These are phyloP conservation scores for Graphium sp. DNA, from an alignment of 2,329 filamentous ascomycete species.

Conservation along the genomic window DNA sequence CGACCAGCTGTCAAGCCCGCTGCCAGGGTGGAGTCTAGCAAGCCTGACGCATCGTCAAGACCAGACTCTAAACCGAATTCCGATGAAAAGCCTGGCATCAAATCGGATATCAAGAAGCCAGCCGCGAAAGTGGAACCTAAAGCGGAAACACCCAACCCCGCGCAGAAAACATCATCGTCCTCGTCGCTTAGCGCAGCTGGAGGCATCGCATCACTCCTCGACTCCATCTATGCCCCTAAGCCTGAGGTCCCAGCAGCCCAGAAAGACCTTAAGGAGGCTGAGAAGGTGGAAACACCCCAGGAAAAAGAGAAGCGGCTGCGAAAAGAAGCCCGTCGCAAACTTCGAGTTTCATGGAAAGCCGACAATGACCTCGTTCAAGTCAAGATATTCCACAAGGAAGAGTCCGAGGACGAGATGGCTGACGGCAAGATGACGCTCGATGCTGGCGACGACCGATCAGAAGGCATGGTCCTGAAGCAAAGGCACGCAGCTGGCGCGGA, in stretches of 20 bases:
- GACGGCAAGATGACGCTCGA: slow-evolving; percentile 53
- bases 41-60: slow-evolving; percentile 9
- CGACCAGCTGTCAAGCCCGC: slow-evolving; percentile 23
- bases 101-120: slow-evolving; percentile 6
- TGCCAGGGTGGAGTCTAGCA: slow-evolving; percentile 12
- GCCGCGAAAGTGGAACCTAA: slow-evolving; percentile 13
- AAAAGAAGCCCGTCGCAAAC: slow-evolving; percentile 53
- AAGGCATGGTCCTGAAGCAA: slow-evolving; percentile 51
- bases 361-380: slow-evolving; percentile 50
- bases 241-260: slow-evolving; percentile 17
- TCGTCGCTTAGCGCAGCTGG: slow-evolving; percentile 25
- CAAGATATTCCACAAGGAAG: slow-evolving; percentile 55
- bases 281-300: slow-evolving; percentile 48
- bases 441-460: slow-evolving; percentile 55
- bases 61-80: too few species aligned
- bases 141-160: slow-evolving; percentile 11
- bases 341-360: slow-evolving; percentile 56
- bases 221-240: slow-evolving; percentile 27
- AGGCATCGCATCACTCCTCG: slow-evolving; percentile 36
- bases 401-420: slow-evolving; percentile 51
- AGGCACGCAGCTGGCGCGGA: slow-evolving; percentile 29
- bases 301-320: slow-evolving; percentile 50
- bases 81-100: slow-evolving; percentile 14
- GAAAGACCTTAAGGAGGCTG: slow-evolving; percentile 30
- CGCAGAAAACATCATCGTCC: slow-evolving; percentile 12